Evolutionary conservation across 345 rosid species (phyloP).

Genomic region (Mangifera indica): DNA sequence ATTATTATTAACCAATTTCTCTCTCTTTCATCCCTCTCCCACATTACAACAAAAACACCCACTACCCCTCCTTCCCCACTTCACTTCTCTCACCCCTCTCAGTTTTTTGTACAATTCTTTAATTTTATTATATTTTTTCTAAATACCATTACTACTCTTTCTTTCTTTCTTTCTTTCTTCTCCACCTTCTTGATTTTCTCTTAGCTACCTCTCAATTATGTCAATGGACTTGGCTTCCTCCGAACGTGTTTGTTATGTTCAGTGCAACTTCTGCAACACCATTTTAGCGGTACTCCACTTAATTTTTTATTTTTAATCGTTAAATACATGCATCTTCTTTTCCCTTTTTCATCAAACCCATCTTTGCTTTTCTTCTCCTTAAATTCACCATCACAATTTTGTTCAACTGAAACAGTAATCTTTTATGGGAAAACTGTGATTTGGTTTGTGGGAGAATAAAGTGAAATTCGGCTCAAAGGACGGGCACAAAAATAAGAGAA

Average conservation of each 20-base stretch:
- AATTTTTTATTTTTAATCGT: slow-evolving; percentile 12
- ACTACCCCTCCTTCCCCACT: slow-evolving; percentile 6
- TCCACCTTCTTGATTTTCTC: too few species aligned
- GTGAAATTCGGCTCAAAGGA: slow-evolving; percentile 1
- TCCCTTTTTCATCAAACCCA: background rate
- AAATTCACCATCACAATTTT: background rate
- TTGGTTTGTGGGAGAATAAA: slow-evolving; percentile 6
- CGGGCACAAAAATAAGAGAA: background rate
- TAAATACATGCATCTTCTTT: background rate
- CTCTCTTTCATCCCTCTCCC: too few species aligned
- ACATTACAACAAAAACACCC: slow-evolving; percentile 10
- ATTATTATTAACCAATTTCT: background rate
- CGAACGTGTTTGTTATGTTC: slow-evolving; percentile 88
- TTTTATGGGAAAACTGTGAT: slow-evolving; percentile 14
- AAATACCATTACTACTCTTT: background rate
- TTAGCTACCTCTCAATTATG: slow-evolving; percentile 34
- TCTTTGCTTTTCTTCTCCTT: too few species aligned
- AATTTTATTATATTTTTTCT: slow-evolving; percentile 28
- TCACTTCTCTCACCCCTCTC: too few species aligned
- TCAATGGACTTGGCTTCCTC: slow-evolving; percentile 60
- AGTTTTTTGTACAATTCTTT: slow-evolving; percentile 34
- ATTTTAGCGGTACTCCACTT: slow-evolving; percentile 73
- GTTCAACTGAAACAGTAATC: background rate
- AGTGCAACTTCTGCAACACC: slow-evolving; percentile 99
- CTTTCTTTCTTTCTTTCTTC: background rate